A percentile compares a stretch with the other conserved stretches of the same genome.
Conservation (phyloP, 345 rosid species). For the Mallotus nudiflorus region DNA sequence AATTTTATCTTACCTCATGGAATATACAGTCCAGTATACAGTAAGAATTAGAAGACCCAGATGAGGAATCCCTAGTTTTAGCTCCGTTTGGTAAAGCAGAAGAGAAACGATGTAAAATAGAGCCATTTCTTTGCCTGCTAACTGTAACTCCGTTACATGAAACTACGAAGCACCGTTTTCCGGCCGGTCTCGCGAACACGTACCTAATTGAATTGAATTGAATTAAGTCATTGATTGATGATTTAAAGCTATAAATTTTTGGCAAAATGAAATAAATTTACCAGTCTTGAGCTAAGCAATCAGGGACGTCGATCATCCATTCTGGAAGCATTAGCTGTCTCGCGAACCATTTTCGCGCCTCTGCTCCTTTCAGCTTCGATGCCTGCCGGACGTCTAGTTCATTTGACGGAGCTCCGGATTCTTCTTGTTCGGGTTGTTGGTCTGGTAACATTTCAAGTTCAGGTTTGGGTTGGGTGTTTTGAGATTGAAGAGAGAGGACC, state of each 20-base stretch:
- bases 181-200: conserved; percentile 79
- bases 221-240: too few relatives aligned
- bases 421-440: conserved; percentile 27
- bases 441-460: conserved; percentile 23
- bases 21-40: conserved; percentile 91
- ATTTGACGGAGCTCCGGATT: conserved; percentile 32
- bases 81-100: conserved; percentile 87
- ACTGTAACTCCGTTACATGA: conserved; percentile 76
- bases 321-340: conserved; percentile 90
- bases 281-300: conserved; percentile 70
- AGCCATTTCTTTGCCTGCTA: conserved; percentile 75
- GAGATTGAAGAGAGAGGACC: conserved; percentile 56
- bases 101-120: conserved; percentile 74
- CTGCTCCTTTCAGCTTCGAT: conserved; percentile 69
- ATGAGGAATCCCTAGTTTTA: conserved; percentile 47
- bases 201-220: conserved; percentile 16
- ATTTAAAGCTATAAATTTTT: not conserved
- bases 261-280: too few relatives aligned
- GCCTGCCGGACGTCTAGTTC: conserved; percentile 65
- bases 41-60: conserved; percentile 72
- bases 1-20: conserved; percentile 73
- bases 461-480: conserved; percentile 37
- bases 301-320: conserved; percentile 97
- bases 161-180: conserved; percentile 86
- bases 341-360: conserved; percentile 83